These are phyloP conservation scores for Chionographis japonica DNA, from an alignment of 106 monocot genomes.

Conservation along the genomic window DNA sequence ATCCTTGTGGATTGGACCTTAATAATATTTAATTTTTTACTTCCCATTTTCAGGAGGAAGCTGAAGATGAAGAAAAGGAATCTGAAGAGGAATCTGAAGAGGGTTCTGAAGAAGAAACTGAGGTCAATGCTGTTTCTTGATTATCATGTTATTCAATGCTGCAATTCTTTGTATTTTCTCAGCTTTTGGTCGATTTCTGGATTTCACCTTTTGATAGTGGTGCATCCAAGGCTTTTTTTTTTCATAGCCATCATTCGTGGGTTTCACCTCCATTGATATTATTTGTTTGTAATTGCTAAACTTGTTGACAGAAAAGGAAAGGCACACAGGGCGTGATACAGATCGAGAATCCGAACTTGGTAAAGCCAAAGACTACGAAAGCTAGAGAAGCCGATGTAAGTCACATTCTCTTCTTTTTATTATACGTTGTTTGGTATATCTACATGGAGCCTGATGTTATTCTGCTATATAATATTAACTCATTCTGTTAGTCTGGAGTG, in stretches of 20 bases:
- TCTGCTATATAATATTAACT: too few species aligned
- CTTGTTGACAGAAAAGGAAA: slow-evolving; percentile 68
- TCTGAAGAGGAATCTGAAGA: slow-evolving; percentile 54
- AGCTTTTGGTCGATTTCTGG: not conserved
- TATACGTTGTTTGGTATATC: too few species aligned
- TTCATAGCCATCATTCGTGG: too few species aligned
- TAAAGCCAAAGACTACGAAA: slow-evolving; percentile 71
- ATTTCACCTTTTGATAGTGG: too few species aligned
- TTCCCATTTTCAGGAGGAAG: slow-evolving; percentile 31
- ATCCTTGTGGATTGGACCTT: not conserved
- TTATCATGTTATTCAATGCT: not conserved
- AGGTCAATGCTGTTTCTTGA: slow-evolving; percentile 16
- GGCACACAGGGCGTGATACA: slow-evolving; percentile 74
- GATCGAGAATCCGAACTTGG: slow-evolving; percentile 84
- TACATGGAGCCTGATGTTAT: too few species aligned
- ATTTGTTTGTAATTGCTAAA: not conserved
- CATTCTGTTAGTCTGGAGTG: too few species aligned
- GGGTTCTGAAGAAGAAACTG: slow-evolving; percentile 42
- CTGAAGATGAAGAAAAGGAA: slow-evolving; percentile 43
- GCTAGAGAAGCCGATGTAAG: slow-evolving; percentile 85
- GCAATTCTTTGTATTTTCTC: too few species aligned
- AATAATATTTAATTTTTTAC: too few species aligned
- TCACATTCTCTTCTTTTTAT: not conserved
- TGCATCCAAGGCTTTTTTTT: too few species aligned
- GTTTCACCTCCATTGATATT: too few species aligned